These are phyloP conservation scores for Cubamyces sp. DNA, from an alignment of 768 basidiomycete species.

Conservation along the genomic window DNA sequence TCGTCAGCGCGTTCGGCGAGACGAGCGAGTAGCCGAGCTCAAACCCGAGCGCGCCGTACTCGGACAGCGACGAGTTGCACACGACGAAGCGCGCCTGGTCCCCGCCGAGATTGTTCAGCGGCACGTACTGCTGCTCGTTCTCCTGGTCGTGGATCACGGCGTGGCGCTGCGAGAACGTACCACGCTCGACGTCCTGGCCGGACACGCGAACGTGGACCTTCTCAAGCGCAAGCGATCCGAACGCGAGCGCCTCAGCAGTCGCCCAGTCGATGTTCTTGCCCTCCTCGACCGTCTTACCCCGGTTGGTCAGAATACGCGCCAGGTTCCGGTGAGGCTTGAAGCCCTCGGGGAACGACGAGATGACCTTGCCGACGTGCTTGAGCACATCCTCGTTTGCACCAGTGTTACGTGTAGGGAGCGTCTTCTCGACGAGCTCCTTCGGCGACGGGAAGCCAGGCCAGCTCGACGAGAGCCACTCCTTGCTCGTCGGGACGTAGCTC, in stretches of 20 bases:
- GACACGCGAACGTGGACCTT: conserved; percentile 94
- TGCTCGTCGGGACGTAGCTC: conserved; percentile 91
- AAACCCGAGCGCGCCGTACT: conserved; percentile 93
- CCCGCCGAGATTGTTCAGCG: conserved; percentile 85
- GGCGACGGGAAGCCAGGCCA: conserved; percentile 99
- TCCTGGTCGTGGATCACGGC: conserved; percentile 96
- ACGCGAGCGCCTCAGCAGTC: conserved; percentile 95
- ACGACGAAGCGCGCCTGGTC: conserved; percentile 93
- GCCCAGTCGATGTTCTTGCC: conserved; percentile 96
- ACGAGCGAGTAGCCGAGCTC: conserved; percentile 99
- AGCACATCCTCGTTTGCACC: conserved; percentile 81
- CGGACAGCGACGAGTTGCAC: conserved; percentile 96
- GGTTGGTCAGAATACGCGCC: conserved; percentile 82
- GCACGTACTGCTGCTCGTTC: conserved; percentile 88
- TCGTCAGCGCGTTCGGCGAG: conserved; percentile 86
- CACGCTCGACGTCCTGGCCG: conserved; percentile 98
- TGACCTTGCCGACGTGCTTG: conserved; percentile 80
- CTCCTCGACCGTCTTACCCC: conserved; percentile 95
- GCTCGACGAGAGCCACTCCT: conserved; percentile 96
- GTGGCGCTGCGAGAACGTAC: conserved; percentile 98
- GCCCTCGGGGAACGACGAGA: conserved; percentile 82
- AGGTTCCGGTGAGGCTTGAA: conserved; percentile 93
- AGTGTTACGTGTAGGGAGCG: conserved; percentile 88
- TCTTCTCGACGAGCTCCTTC: conserved; percentile 89
- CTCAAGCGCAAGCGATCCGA: conserved; percentile 91